Conservation (phyloP, 768 basidiomycete species). For the Kwoniella bestiolae region DNA sequence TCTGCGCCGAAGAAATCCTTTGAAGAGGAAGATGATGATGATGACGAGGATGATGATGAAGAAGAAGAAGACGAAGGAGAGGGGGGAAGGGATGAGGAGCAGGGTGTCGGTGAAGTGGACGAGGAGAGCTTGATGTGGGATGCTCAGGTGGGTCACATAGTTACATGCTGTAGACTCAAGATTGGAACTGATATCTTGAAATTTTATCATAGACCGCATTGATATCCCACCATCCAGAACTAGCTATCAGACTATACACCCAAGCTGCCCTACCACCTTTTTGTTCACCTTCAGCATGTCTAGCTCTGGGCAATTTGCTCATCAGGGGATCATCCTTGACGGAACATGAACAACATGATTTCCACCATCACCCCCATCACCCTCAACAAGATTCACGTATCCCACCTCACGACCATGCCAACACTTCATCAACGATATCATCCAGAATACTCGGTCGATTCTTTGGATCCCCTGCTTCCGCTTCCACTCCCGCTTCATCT, state of each 20-base stretch:
- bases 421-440: not conserved
- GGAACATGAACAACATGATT: constrained; percentile 5
- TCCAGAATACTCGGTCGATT: constrained; percentile 2
- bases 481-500: not conserved
- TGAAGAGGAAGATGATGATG: constrained; percentile 2
- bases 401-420: not conserved
- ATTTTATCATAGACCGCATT: constrained; percentile 35
- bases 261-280: constrained; percentile 46
- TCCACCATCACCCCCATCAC: not conserved
- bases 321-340: constrained; percentile 38
- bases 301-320: constrained; percentile 44
- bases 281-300: constrained; percentile 41
- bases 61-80: constrained; percentile 18
- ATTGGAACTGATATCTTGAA: not conserved
- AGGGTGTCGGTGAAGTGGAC: constrained; percentile 28
- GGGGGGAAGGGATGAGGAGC: constrained; percentile 26
- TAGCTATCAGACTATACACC: constrained; percentile 41
- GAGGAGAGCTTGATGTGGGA: constrained; percentile 43
- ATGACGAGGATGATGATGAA: constrained; percentile 10
- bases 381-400: not conserved
- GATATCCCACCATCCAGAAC: constrained; percentile 39
- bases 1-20: not conserved
- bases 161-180: not conserved
- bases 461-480: constrained; percentile 10
- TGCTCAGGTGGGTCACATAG: constrained; percentile 36